phyloP scores from a whole-genome alignment of 257 asterid species.

The Coffea eugenioides region DNA sequence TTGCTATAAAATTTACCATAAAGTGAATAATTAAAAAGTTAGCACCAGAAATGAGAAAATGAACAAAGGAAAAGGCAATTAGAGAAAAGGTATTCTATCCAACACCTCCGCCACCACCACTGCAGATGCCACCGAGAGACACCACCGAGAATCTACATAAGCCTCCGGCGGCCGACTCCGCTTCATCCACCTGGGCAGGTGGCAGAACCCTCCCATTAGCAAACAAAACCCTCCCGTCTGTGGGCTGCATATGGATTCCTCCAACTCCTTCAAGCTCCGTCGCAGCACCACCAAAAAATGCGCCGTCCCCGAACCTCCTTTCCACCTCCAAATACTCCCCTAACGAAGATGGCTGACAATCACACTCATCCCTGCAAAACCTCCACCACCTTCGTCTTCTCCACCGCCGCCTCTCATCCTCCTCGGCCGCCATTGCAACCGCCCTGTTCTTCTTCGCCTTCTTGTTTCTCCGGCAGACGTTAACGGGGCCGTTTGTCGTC shows the following conservation, averaged over 20 bases:
- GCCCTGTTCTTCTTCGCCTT: slow-evolving; percentile 41
- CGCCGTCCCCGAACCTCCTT: slow-evolving; percentile 67
- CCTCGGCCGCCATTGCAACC: slow-evolving; percentile 18
- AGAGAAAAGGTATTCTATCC: slow-evolving; percentile 12
- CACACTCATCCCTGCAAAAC: slow-evolving; percentile 67
- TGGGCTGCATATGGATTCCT: slow-evolving; percentile 35
- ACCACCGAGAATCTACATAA: slow-evolving; percentile 62
- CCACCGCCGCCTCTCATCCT: slow-evolving; percentile 41
- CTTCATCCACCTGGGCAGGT: slow-evolving; percentile 53
- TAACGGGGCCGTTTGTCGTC: slow-evolving; percentile 28
- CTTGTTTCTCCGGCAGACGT: slow-evolving; percentile 39
- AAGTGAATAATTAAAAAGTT: slow-evolving; percentile 3
- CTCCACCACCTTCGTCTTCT: slow-evolving; percentile 87
- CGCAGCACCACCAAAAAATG: slow-evolving; percentile 35
- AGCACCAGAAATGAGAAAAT: neutral
- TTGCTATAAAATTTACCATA: neutral
- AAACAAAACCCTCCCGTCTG: slow-evolving; percentile 63
- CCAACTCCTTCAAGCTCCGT: slow-evolving; percentile 74
- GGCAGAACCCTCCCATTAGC: slow-evolving; percentile 88
- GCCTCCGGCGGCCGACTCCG: slow-evolving; percentile 38
- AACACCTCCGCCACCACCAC: slow-evolving; percentile 45
- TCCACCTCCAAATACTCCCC: slow-evolving; percentile 89
- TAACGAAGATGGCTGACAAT: slow-evolving; percentile 63
- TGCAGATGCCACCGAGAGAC: slow-evolving; percentile 44
- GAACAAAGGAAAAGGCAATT: neutral